Evolutionary conservation across 805 yeast species (phyloP).

Genomic region (Limtongia smithiae): DNA sequence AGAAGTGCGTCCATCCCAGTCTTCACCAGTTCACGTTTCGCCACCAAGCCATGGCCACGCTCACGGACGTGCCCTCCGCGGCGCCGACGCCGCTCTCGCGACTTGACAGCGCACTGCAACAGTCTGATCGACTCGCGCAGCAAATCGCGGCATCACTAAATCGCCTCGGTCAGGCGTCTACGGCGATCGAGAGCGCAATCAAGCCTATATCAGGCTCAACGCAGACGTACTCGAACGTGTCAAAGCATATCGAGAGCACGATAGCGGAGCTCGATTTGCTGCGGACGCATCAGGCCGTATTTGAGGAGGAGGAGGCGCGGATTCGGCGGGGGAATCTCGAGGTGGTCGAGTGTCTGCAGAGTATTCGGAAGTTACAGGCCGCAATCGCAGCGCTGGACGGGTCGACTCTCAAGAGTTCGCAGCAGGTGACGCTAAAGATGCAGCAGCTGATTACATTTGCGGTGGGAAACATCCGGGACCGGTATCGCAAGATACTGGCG

Average conservation of each 20-base stretch:
- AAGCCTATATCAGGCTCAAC: constrained; percentile 69
- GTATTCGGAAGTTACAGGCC: constrained; percentile 29
- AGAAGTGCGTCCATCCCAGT: too few relatives aligned
- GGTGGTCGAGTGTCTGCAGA: constrained; percentile 30
- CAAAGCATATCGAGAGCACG: constrained; percentile 38
- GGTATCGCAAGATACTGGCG: constrained; percentile 11
- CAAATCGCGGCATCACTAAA: constrained; percentile 55
- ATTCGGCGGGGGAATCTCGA: constrained; percentile 30
- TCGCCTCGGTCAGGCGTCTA: constrained; percentile 51
- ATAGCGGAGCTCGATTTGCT: constrained; percentile 14
- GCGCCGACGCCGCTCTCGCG: too few relatives aligned
- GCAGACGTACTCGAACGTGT: constrained; percentile 52
- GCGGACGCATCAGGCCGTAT: constrained; percentile 21
- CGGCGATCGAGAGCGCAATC: constrained; percentile 58
- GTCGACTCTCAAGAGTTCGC: constrained; percentile 29
- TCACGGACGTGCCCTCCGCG: too few relatives aligned
- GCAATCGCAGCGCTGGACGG: constrained; percentile 32
- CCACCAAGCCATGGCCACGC: too few relatives aligned
- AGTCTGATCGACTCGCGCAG: constrained; percentile 54
- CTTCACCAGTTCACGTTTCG: too few relatives aligned
- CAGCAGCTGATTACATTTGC: constrained; percentile 19
- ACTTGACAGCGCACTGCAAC: constrained; percentile 65
- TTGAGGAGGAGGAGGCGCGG: constrained; percentile 27
- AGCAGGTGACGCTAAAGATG: constrained; percentile 17
- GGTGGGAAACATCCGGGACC: constrained; percentile 20